Percentiles rank a stretch among this genome's conserved stretches.
phyloP scores from a whole-genome alignment of 2,329 filamentous ascomycete species.

The Ilyonectria robusta region DNA sequence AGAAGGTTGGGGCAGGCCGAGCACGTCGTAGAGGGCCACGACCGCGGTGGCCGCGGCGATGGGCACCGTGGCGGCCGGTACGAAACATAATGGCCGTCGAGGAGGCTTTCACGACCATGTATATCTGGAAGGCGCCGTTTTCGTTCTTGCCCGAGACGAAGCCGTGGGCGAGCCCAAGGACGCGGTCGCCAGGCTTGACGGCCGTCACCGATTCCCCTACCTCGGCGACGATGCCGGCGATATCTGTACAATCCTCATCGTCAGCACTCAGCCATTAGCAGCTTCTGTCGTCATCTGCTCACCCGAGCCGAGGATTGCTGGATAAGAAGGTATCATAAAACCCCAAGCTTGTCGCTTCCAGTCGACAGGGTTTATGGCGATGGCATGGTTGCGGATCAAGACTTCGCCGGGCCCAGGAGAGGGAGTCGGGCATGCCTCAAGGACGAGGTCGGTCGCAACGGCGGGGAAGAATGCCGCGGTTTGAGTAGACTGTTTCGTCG shows the following conservation, averaged over 20 bases:
- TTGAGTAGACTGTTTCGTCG: neutral
- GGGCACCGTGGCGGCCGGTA: neutral
- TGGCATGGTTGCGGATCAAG: conserved; percentile 8
- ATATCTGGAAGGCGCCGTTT: neutral
- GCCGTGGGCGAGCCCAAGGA: neutral
- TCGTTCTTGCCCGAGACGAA: conserved; percentile 8
- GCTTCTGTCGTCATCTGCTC: neutral
- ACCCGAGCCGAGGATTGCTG: conserved; percentile 3
- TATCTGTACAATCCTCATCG: neutral
- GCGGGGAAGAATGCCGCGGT: conserved; percentile 1
- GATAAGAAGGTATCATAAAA: conserved; percentile 1
- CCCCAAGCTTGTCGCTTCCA: conserved; percentile 13
- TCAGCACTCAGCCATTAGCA: neutral
- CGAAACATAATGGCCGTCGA: neutral
- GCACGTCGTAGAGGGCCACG: conserved; percentile 11
- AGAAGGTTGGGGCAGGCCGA: conserved; percentile 1
- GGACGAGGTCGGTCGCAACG: neutral
- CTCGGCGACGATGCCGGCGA: conserved; percentile 2
- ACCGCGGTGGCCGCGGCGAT: conserved; percentile 1
- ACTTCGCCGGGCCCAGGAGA: conserved; percentile 6
- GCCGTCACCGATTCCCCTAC: neutral
- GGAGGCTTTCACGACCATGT: neutral
- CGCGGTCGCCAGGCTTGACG: conserved; percentile 12
- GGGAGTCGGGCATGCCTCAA: neutral
- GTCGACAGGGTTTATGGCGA: conserved; percentile 14